These are phyloP conservation scores for Nidularia pulvinata DNA, from an alignment of 768 basidiomycete species.

Conservation along the genomic window DNA sequence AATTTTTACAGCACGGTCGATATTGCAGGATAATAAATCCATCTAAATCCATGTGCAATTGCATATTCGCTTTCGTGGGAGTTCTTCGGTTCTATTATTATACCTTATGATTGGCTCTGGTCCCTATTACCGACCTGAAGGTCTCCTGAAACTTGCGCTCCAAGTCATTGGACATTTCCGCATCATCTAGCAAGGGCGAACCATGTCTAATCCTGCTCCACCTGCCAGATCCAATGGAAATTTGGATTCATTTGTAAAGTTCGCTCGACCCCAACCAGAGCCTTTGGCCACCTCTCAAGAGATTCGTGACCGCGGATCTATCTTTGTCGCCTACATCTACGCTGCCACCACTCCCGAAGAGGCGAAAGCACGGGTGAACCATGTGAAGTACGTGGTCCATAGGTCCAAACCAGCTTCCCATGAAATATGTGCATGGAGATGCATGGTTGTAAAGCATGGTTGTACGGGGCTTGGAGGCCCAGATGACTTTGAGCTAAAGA, in stretches of 20 bases:
- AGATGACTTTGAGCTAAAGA: conserved; percentile 72
- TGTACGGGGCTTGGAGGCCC: conserved; percentile 66
- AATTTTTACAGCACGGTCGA: no score
- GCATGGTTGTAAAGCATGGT: conserved; percentile 69
- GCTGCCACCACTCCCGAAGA: conserved; percentile 48
- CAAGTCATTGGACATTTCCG: neutral
- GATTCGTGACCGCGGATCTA: conserved; percentile 72
- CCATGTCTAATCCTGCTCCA: neutral
- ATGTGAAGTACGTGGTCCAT: conserved; percentile 60
- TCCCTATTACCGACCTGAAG: no score
- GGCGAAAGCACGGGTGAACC: conserved; percentile 46
- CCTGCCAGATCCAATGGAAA: conserved; percentile 8
- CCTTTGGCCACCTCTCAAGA: conserved; percentile 66
- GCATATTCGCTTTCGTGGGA: no score
- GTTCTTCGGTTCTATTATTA: no score
- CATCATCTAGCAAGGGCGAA: neutral
- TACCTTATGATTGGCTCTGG: no score
- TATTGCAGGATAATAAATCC: no score
- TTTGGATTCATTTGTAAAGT: conserved; percentile 55
- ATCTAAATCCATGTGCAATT: no score
- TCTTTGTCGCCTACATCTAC: conserved; percentile 68
- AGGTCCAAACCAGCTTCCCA: conserved; percentile 59
- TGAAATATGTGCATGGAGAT: conserved; percentile 79
- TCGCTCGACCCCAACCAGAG: conserved; percentile 39
- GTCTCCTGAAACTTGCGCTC: no score